phyloP scores from a whole-genome alignment of 2,329 filamentous ascomycete species.

The Scedosporium minutisporum region DNA sequence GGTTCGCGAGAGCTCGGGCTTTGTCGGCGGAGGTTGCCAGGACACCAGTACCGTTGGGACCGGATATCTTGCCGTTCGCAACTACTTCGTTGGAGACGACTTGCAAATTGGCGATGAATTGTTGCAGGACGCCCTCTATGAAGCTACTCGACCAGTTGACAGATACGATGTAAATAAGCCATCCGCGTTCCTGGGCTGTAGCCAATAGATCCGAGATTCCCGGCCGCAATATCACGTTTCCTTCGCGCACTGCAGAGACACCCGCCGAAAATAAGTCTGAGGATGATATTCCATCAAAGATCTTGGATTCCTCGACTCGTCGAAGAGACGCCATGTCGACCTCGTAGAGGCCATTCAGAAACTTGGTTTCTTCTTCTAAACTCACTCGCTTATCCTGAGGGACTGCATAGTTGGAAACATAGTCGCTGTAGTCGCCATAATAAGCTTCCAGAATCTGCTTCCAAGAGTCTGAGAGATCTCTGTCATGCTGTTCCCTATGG shows the following conservation, averaged over 20 bases:
- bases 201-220: conserved; percentile 29
- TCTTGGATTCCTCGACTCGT: conserved; percentile 29
- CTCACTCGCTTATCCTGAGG: conserved; percentile 21
- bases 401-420: conserved; percentile 24
- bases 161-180: conserved; percentile 35
- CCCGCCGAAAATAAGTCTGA: conserved; percentile 28
- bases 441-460: conserved; percentile 35
- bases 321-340: conserved; percentile 37
- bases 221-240: conserved; percentile 23
- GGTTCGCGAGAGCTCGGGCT: conserved; percentile 25
- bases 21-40: conserved; percentile 37
- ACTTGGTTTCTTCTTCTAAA: conserved; percentile 30
- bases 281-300: conserved; percentile 32
- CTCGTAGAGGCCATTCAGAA: conserved; percentile 29
- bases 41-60: conserved; percentile 20
- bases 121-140: conserved; percentile 32
- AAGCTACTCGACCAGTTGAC: conserved; percentile 43
- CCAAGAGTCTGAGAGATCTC: conserved; percentile 30
- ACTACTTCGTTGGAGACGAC: conserved; percentile 35
- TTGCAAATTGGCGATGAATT: conserved; percentile 11
- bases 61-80: conserved; percentile 28
- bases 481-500: conserved; percentile 16
- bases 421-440: conserved; percentile 28
- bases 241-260: conserved; percentile 20
- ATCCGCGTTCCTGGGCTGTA: conserved; percentile 18